Base-by-base conservation (phyloP, 176 grass and related monocot genomes). In the Triticum monococcum region DNA sequence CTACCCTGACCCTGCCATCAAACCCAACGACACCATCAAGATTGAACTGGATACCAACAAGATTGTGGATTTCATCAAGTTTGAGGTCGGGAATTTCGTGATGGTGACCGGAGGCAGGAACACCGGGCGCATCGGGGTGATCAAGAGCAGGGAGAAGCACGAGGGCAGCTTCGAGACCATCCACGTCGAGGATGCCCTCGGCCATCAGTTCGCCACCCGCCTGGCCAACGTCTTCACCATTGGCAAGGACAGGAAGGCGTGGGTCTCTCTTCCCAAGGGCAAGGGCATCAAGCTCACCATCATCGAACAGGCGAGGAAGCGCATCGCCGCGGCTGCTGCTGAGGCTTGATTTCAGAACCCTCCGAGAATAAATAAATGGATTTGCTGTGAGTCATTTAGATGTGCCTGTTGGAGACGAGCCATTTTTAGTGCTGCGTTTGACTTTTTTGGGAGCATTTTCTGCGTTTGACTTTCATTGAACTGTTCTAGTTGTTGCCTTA, bases 21-120 rank as follows among this genome's bases (percentile, higher is more conserved):
- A 92, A 56, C 79, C 93, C 46, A 95, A 90, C 0, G 93, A 92
- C 87, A 92, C 90, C 54, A 88, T 92, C 84, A 95, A 95, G 78
- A 50, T 95, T 12, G 93, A 92, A 9, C 68, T 89, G 1, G 92
- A 91, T 68, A 87, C 83, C 68, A 87, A 87, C 84, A 94, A 89
- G 83, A 94, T 95, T 4, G 8, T 89, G 5, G 93, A 92, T 43
- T 95, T 95, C 85, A 90, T 95, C 75, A 92, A 92, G 60, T 92
- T 95, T 4, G 93, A 95, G 2, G 90, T 92, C 0, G 90, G 93
- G 0, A 92, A 92, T 61, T 61, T 87, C 0, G 83, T 95, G 77
- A 92, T 95, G 93, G 88, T 95, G 62, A 95, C 90, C 22, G 90
- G 93, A 46, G 86, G 90, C 12, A 87, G 88, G 59, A 95, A 92